Base-by-base conservation (phyloP, 345 rosid genomes). In the Lumnitzera racemosa region DNA sequence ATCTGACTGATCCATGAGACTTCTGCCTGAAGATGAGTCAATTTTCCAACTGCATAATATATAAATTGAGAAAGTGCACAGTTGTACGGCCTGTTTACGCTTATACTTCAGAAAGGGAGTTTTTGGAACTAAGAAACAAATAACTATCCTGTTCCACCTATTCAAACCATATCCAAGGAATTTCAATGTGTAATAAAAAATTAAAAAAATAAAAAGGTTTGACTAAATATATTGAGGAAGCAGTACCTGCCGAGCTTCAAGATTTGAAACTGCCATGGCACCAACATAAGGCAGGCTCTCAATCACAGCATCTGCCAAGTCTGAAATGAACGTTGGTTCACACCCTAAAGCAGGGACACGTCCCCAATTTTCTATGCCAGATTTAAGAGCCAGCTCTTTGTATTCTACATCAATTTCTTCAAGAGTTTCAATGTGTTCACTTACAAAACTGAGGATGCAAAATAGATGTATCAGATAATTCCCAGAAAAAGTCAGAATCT, bases 321-420 rank as follows among this genome's bases (percentile, higher is more conserved):
- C 97, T 49, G 96, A 80, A 76, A 90, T 94, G 75, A 94, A 94
- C 76, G 90, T 76, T 1, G 91, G 86, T 71, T 94, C 99, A 57
- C 91, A 87, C 64, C 99, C 97, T 63, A 90, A 70, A 7, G 97
- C 97, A 24, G 97, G 96, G 64, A 94, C 99, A 73, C 99, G 84
- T 6, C 99, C 97, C 99, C 99, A 90, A 49, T 94, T 90, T 69
- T 83, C 84, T 59, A 90, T 86, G 49, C 99, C 95, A 61, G 96
- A 94, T 63, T 83, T 67, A 55, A 88, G 80, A 76, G 96, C 99
- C 79, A 94, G 74, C 80, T 94, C 97, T 76, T 79, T 86, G 63
- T 94, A 94, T 74, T 94, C 97, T 4, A 94, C 99, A 23, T 94
- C 99, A 64, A 94, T 94, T 83, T 94, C 99, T 75, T 94, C 99